A percentile compares a stretch with the other conserved stretches of the same genome.
phyloP scores from a whole-genome alignment of 1,139 yeast genomes.

The Pichia sp. region DNA sequence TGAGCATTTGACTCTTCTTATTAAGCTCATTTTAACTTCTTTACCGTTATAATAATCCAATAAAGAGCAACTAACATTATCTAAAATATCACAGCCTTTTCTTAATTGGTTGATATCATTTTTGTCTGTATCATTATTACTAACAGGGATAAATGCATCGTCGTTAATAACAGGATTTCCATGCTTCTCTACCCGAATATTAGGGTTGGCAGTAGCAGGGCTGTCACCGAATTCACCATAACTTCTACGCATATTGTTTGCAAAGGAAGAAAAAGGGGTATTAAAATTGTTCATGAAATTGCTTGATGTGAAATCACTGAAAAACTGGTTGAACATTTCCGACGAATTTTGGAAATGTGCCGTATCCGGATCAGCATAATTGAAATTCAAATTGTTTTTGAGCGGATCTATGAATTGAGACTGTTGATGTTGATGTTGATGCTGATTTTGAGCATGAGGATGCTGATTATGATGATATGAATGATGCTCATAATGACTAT shows the following conservation, averaged over 20 bases:
- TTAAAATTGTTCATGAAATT: conserved; percentile 2
- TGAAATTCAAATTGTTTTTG: not conserved
- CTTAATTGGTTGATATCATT: conserved; percentile 2
- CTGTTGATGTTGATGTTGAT: not conserved
- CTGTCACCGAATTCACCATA: not conserved
- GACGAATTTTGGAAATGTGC: conserved; percentile 1
- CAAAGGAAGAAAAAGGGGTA: not conserved
- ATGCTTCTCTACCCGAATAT: not conserved
- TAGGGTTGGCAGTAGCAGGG: not conserved
- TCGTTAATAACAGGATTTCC: not conserved
- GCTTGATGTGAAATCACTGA: conserved; percentile 1
- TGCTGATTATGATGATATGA: not conserved
- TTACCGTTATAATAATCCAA: conserved; percentile 43
- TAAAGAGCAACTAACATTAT: conserved; percentile 36
- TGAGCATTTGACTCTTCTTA: conserved; percentile 34
- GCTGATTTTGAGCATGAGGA: not conserved
- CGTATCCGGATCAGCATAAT: not conserved
- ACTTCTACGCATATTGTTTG: not conserved
- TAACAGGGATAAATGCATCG: not conserved
- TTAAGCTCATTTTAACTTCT: conserved; percentile 36
- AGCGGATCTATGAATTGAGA: not conserved
- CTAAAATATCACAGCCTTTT: conserved; percentile 41
- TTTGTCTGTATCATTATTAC: not conserved
- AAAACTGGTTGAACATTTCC: conserved; percentile 6
- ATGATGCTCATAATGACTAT: not conserved